phyloP scores from a whole-genome alignment of 805 yeast genomes.

The Suhomyces kilbournensis region DNA sequence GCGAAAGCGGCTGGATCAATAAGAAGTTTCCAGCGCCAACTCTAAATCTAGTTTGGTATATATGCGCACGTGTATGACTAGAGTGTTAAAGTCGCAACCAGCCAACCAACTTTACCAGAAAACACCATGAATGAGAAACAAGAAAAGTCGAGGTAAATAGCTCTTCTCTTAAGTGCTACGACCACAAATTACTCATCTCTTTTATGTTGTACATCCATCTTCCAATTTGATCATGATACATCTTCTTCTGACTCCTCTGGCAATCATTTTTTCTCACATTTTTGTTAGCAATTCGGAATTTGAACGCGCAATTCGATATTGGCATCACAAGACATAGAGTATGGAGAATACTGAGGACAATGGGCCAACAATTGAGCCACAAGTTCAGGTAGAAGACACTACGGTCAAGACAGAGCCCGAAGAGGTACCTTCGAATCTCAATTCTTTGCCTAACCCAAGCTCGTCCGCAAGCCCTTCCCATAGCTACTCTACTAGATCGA shows the following conservation, averaged over 20 bases:
- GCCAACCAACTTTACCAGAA: neutral
- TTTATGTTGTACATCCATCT: neutral
- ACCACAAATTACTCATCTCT: too few relatives aligned
- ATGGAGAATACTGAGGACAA: neutral
- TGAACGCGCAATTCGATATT: neutral
- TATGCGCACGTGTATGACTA: neutral
- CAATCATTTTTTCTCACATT: neutral
- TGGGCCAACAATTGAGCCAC: conserved; percentile 16
- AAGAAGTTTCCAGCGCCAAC: neutral
- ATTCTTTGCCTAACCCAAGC: neutral
- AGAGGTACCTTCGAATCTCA: neutral
- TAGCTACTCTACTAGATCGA: conserved; percentile 24
- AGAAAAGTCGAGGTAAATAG: too few relatives aligned
- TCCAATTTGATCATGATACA: neutral
- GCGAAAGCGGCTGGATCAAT: neutral
- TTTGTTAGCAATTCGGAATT: neutral
- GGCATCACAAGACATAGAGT: neutral
- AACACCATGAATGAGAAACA: neutral
- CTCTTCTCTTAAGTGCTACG: neutral
- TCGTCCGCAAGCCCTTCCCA: conserved; percentile 9
- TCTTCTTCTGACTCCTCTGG: neutral
- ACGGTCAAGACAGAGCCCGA: neutral
- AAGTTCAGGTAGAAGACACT: conserved; percentile 11
- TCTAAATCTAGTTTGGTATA: neutral
- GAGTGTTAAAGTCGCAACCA: neutral